A percentile compares a stretch with the other conserved stretches of the same genome.
Evolutionary conservation across 768 basidiomycete genomes (phyloP).

Genomic region (Pholiota molesta): DNA sequence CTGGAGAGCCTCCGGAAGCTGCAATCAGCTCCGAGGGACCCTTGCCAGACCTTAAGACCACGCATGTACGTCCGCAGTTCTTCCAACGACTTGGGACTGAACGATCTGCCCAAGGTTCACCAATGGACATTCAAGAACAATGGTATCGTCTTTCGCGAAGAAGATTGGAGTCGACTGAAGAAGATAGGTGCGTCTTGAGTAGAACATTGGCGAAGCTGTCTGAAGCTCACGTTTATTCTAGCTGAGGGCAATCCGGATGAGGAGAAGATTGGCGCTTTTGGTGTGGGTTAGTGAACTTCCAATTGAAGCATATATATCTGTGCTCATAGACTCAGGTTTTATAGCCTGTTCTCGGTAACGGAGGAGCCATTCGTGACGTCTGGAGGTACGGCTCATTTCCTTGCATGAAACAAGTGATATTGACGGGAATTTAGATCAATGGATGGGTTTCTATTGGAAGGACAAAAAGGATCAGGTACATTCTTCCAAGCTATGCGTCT

Average conservation of each 20-base stretch:
- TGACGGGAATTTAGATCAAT: slow-evolving; percentile 55
- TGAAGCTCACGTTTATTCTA: slow-evolving; percentile 24
- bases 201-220: neutral
- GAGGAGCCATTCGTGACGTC: slow-evolving; percentile 85
- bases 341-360: slow-evolving; percentile 81
- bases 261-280: slow-evolving; percentile 94
- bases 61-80: slow-evolving; percentile 45
- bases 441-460: slow-evolving; percentile 98
- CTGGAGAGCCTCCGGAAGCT: slow-evolving; percentile 8
- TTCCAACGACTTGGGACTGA: neutral
- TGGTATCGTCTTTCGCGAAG: slow-evolving; percentile 77
- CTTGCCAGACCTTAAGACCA: slow-evolving; percentile 68
- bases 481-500: neutral
- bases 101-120: slow-evolving; percentile 50
- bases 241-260: slow-evolving; percentile 95
- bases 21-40: neutral
- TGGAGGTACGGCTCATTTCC: slow-evolving; percentile 51
- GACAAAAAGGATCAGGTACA: slow-evolving; percentile 85
- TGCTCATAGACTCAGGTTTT: slow-evolving; percentile 32
- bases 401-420: slow-evolving; percentile 15
- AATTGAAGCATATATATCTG: neutral
- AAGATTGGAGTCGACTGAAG: slow-evolving; percentile 89
- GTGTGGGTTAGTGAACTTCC: slow-evolving; percentile 58
- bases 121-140: slow-evolving; percentile 91
- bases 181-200: slow-evolving; percentile 69